These are phyloP conservation scores for Endocalyx cinctus DNA, from an alignment of 2,329 filamentous ascomycete species.

Conservation along the genomic window DNA sequence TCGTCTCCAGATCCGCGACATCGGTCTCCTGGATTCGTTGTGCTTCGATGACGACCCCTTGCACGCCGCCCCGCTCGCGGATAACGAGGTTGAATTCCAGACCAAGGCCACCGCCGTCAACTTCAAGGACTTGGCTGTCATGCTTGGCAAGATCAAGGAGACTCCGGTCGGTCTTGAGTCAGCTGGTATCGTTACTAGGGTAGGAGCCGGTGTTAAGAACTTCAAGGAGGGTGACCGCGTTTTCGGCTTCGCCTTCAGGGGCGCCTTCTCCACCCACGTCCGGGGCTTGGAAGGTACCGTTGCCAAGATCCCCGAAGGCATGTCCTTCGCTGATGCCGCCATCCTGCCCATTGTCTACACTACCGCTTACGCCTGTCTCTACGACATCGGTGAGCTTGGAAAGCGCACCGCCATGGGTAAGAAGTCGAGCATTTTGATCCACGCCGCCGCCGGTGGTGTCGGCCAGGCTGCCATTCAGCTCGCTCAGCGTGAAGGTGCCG, in stretches of 20 bases:
- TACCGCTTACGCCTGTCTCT: slow-evolving; percentile 6
- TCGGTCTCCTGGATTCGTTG: slow-evolving; percentile 13
- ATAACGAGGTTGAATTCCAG: background rate
- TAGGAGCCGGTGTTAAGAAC: slow-evolving; percentile 4
- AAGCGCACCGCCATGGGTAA: slow-evolving; percentile 3
- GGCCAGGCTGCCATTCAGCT: slow-evolving; percentile 11
- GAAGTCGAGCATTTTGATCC: slow-evolving; percentile 11
- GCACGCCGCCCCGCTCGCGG: background rate
- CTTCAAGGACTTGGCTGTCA: slow-evolving; percentile 8
- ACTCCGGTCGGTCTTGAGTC: background rate
- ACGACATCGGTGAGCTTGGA: slow-evolving; percentile 1
- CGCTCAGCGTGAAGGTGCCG: slow-evolving; percentile 7
- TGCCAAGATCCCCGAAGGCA: slow-evolving; percentile 6
- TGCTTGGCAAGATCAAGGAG: slow-evolving; percentile 5
- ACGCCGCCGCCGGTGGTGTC: slow-evolving; percentile 12
- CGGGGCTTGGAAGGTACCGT: slow-evolving; percentile 1
- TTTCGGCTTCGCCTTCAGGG: background rate
- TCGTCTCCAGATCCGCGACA: slow-evolving; percentile 6
- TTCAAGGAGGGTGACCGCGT: slow-evolving; percentile 12
- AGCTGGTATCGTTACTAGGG: slow-evolving; percentile 9
- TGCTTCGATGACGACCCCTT: slow-evolving; percentile 14
- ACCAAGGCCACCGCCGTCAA: slow-evolving; percentile 7
- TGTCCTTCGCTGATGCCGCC: slow-evolving; percentile 10
- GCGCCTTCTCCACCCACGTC: slow-evolving; percentile 5
- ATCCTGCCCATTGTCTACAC: slow-evolving; percentile 6